Base-by-base conservation (phyloP, 768 basidiomycete species). In the Russula ochroleuca region DNA sequence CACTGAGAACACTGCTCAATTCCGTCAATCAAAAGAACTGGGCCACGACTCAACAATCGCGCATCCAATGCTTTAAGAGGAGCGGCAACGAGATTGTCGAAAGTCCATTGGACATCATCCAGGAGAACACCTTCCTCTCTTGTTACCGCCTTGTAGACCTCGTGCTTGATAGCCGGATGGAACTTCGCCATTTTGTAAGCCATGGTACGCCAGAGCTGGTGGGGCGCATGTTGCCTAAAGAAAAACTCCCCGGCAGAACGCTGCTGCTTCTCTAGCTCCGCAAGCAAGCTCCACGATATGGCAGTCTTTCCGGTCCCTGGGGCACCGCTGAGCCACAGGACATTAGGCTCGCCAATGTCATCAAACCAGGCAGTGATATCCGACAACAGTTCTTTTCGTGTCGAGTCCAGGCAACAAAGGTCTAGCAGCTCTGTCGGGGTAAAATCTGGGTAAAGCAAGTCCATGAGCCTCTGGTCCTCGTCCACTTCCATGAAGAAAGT, bases 281-380 rank as follows among this genome's bases (percentile, higher is more conserved):
- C 52, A 17, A 67, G 49, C 45, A 67, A 13, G 31, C 62, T 63
- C 47, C 51, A 63, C 8, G 62, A 37, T 23, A 67, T 56, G 5
- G 57, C n/a, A 2, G 65, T 63, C 49, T 67, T 67, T 17, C 65
- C 65, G 1, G 65, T 33, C 4, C 65, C 65, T 7, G 65, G 62
- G 25, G 57, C 62, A 57, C 65, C 65, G 25, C 35, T 8, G 11
- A 67, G 57, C 65, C 62, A 63, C 15, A 67, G 33, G 3, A 67
- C 47, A 43, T 67, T 67, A 13, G 65, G 49, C 11, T 53, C 48
- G 5, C 23, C 21, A n/a, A 13, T 5, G 40, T 56, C 41, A 35
- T 67, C 62, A 17, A 67, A 47, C 65, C 65, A 63, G n/a, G 23
- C 13, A 31, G 9, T 41, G 15, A 67, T 57, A 2, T 35, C 8